These are phyloP conservation scores for Xerocomus amazonicus DNA, from an alignment of 1,284 basidiomycete genomes.

Conservation along the genomic window DNA sequence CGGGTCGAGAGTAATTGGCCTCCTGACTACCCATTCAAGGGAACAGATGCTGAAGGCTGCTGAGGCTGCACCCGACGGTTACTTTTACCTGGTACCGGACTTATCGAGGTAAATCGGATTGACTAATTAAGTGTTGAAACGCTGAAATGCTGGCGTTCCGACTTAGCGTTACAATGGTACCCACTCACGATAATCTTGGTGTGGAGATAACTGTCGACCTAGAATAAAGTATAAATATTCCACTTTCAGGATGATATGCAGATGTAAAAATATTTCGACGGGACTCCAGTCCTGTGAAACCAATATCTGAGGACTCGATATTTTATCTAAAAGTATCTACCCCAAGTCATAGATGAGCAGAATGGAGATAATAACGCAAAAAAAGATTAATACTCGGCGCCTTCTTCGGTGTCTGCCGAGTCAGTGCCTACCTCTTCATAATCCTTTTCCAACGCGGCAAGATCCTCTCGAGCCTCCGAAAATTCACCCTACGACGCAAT, in stretches of 20 bases:
- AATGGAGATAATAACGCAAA: neutral
- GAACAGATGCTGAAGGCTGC: conserved; percentile 56
- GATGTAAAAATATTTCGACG: neutral
- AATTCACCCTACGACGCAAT: conserved; percentile 72
- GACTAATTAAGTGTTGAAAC: neutral
- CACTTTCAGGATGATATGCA: neutral
- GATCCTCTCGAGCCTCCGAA: conserved; percentile 95
- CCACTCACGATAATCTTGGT: conserved; percentile 6
- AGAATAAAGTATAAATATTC: conserved; percentile 4
- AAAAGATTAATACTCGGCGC: conserved; percentile 57
- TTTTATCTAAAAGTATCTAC: conserved; percentile 9
- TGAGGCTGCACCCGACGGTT: conserved; percentile 38
- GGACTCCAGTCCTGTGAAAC: neutral
- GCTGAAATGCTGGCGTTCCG: conserved; percentile 3
- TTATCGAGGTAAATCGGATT: conserved; percentile 48
- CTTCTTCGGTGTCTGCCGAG: conserved; percentile 80
- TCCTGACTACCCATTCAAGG: conserved; percentile 74
- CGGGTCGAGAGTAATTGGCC: conserved; percentile 74
- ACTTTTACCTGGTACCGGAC: conserved; percentile 55
- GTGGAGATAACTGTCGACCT: conserved; percentile 22
- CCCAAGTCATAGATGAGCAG: conserved; percentile 7
- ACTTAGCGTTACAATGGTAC: conserved; percentile 27
- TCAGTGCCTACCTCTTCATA: conserved; percentile 96
- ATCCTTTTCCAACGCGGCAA: conserved; percentile 95
- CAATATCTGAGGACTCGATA: conserved; percentile 13